Evolutionary conservation across 177 flowering plant species (phyloP).

Genomic region (Vitis hybrid): DNA sequence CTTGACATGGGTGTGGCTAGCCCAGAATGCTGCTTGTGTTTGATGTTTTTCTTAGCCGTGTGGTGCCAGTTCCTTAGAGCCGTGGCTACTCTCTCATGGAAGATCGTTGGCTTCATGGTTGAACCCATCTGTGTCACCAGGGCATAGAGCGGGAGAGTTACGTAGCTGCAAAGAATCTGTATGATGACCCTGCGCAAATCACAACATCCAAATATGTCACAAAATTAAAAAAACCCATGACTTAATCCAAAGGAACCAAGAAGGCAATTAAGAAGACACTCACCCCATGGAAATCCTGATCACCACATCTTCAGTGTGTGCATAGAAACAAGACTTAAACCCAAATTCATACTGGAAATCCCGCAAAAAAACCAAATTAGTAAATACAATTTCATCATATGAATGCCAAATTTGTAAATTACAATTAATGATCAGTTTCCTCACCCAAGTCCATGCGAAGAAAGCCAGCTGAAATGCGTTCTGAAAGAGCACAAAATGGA

Average conservation of each 20-base stretch:
- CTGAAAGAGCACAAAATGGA: slow-evolving; percentile 78
- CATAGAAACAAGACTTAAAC: slow-evolving; percentile 56
- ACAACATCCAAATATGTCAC: no score
- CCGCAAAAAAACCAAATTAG: not conserved
- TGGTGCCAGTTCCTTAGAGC: slow-evolving; percentile 50
- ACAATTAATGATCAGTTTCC: not conserved
- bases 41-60: slow-evolving; percentile 44
- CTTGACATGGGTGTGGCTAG: slow-evolving; percentile 38
- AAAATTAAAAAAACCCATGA: no score
- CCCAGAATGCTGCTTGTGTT: slow-evolving; percentile 31
- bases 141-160: slow-evolving; percentile 88
- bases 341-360: slow-evolving; percentile 54
- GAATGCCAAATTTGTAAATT: not conserved
- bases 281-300: slow-evolving; percentile 65
- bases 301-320: slow-evolving; percentile 34
- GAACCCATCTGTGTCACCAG: slow-evolving; percentile 84
- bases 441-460: slow-evolving; percentile 80
- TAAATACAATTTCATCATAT: not conserved
- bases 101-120: slow-evolving; percentile 46
- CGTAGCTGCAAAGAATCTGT: slow-evolving; percentile 80
- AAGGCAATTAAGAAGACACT: not conserved
- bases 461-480: slow-evolving; percentile 90
- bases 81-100: slow-evolving; percentile 45
- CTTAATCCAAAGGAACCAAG: no score
- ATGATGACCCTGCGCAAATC: slow-evolving; percentile 50